Base-by-base conservation (phyloP, 1,284 basidiomycete genomes). In the Ceratobasidium sp. region DNA sequence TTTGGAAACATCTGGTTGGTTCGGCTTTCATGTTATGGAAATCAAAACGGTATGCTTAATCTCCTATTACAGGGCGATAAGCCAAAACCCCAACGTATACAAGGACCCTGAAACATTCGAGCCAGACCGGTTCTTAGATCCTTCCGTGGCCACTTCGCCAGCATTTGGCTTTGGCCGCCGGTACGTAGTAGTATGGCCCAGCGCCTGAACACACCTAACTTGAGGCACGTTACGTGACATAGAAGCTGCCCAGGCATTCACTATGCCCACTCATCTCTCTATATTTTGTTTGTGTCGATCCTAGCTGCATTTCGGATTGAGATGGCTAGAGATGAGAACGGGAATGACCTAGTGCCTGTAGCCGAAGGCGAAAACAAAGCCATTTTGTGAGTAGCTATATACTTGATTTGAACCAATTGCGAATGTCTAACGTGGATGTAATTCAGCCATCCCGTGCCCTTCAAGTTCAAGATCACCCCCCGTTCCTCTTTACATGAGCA, bases 1-100 rank as follows among this genome's bases (percentile, higher is more conserved):
- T 74, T 36, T n/a, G 36, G 38, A 60, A 21, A 23, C 16, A 49
- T 51, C 36, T 40, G 23, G 40, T 42, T 3, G 23, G 28, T 62
- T 54, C n/a, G 25, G 42, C 25, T 61, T n/a, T 46, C 44, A 21
- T 38, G 48, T 33, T 25, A 51, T 12, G 8, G 18, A 48, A 12
- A 5, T 9, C 42, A 2, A 48, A n/a, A 48, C 18, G 7, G 6
- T 11, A 25, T 44, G 33, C 25, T 36, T 58, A 40, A 71, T 44
- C 30, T 83, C 78, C 18, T 67, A 79, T 21, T 77, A 77, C 49
- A 85, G 85, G 84, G 83, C 82, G 25, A 80, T 86, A 44, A 78
- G 82, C 72, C 83, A 84, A 59, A 82, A 86, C 72, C 76, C 80
- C 11, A 73, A 74, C 4, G 70, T 79, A 3, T 86, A 84, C 76